A percentile compares a stretch with the other conserved stretches of the same genome.
phyloP scores from a whole-genome alignment of 176 grass and related monocot genomes.

The Musa itinerans region DNA sequence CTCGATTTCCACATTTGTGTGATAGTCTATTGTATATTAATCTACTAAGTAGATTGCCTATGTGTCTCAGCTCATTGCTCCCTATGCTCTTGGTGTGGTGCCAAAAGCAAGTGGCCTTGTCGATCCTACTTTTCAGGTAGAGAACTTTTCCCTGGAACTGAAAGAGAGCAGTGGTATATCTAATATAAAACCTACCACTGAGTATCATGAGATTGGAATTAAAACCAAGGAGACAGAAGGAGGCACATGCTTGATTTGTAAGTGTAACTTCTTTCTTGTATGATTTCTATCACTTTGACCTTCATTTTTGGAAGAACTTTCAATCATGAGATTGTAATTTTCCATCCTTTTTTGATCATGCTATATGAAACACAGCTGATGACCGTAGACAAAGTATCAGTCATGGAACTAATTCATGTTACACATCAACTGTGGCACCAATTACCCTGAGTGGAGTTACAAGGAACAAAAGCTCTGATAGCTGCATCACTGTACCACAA shows the following conservation, averaged over 20 bases:
- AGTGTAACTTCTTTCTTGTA: background rate
- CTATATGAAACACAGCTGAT: constrained; percentile 25
- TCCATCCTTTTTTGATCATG: background rate
- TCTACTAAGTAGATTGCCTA: constrained; percentile 25
- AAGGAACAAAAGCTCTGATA: constrained; percentile 36
- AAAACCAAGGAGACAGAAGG: constrained; percentile 6
- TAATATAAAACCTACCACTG: constrained; percentile 16
- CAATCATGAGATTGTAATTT: background rate
- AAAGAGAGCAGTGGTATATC: constrained; percentile 30
- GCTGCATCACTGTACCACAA: constrained; percentile 15
- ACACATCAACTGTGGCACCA: constrained; percentile 25
- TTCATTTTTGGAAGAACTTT: background rate
- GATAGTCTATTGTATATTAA: constrained; percentile 12
- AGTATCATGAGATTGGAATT: constrained; percentile 29
- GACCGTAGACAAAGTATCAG: background rate
- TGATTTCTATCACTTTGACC: background rate
- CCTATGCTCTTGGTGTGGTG: constrained; percentile 87
- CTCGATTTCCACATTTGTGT: constrained; percentile 8
- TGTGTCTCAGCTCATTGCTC: constrained; percentile 66
- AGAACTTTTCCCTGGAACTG: constrained; percentile 30
- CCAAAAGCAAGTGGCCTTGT: constrained; percentile 47
- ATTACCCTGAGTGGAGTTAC: constrained; percentile 27
- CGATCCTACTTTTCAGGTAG: constrained; percentile 32
- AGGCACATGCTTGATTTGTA: constrained; percentile 3
- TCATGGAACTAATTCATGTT: constrained; percentile 27